Percentiles rank a stretch among this genome's conserved stretches.
These are phyloP conservation scores for Nissolia schottii DNA, from an alignment of 306 rosid species.

Conservation along the genomic window DNA sequence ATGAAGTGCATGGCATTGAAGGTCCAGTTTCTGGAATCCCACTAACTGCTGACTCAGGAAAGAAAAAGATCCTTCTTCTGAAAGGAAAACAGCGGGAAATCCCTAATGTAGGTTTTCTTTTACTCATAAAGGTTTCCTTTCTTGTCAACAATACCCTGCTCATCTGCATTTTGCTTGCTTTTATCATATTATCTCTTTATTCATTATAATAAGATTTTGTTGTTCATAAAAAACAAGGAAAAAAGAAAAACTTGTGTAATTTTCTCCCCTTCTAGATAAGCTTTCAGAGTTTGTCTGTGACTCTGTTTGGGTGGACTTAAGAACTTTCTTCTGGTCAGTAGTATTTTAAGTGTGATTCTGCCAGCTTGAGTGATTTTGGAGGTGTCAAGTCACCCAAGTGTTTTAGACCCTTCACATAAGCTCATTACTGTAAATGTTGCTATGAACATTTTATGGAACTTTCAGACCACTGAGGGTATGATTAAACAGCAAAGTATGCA, in stretches of 20 bases:
- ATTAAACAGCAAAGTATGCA: conserved; percentile 40
- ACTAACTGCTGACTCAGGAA: conserved; percentile 69
- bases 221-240: neutral
- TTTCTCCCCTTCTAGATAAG: neutral
- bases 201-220: neutral
- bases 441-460: neutral
- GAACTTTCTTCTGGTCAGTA: neutral
- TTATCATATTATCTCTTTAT: neutral
- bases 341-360: neutral
- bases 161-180: conserved; percentile 5
- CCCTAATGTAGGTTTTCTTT: conserved; percentile 42
- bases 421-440: neutral
- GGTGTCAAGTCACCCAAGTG: neutral
- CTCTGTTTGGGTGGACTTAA: neutral
- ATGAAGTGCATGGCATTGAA: conserved; percentile 50
- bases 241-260: no score
- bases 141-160: neutral
- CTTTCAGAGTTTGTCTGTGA: neutral
- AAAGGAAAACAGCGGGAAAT: conserved; percentile 81
- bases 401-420: neutral
- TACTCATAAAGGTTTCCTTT: neutral
- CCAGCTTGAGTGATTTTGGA: neutral
- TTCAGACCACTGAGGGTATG: conserved; percentile 47
- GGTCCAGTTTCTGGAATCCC: conserved; percentile 64
- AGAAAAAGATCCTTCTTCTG: conserved; percentile 75